Evolutionary conservation across 495 filamentous ascomycete species (phyloP).

Genomic region (Xylaria grammica): DNA sequence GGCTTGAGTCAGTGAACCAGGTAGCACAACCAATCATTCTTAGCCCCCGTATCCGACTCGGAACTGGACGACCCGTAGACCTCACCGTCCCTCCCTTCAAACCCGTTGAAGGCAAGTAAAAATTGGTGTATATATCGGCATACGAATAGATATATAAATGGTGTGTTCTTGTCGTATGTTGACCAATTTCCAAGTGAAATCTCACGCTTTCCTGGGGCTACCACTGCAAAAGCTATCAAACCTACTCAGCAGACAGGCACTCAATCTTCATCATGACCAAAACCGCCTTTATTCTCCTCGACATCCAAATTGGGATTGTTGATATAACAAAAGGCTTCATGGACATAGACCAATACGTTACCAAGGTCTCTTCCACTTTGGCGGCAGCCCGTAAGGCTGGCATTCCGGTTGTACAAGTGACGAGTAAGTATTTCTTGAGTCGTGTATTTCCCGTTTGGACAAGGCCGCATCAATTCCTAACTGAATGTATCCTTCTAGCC

Average conservation of each 20-base stretch:
- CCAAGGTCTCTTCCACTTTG: conserved; percentile 32
- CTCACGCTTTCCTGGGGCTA: neutral
- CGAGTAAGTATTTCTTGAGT: neutral
- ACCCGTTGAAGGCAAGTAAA: neutral
- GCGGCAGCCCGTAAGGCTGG: conserved; percentile 33
- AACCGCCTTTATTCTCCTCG: conserved; percentile 44
- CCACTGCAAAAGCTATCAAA: neutral
- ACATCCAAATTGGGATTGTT: conserved; percentile 42
- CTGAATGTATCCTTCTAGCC: conserved; percentile 17
- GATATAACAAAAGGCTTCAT: conserved; percentile 19
- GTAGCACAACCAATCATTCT: neutral
- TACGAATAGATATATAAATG: neutral
- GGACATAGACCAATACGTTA: conserved; percentile 30
- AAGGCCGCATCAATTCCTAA: neutral
- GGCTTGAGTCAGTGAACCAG: neutral
- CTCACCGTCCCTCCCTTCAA: neutral
- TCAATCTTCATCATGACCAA: conserved; percentile 31
- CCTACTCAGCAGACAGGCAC: neutral
- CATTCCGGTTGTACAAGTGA: conserved; percentile 41
- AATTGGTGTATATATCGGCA: neutral
- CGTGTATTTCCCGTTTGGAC: neutral
- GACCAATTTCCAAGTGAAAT: neutral
- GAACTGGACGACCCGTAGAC: neutral
- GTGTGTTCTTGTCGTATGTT: neutral
- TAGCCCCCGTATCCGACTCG: conserved; percentile 8